These are phyloP conservation scores for Zymoseptoria passerinii DNA, from an alignment of 2,329 filamentous ascomycete genomes.

Conservation along the genomic window DNA sequence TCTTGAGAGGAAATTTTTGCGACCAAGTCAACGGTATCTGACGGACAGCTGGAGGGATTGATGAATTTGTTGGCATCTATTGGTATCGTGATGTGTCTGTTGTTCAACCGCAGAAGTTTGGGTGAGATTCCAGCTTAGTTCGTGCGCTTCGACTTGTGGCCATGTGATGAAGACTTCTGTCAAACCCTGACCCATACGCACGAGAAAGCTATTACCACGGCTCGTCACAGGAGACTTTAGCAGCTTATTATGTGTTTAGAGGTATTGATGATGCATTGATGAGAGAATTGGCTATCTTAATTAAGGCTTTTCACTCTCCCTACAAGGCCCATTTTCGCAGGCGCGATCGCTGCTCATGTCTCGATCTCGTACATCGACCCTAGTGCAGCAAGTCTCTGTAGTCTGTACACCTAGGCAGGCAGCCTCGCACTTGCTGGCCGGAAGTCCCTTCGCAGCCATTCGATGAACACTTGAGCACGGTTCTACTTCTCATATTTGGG, in stretches of 20 bases:
- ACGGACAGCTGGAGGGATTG: not conserved
- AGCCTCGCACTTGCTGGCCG: slow-evolving; percentile 16
- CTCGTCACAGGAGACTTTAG: not conserved
- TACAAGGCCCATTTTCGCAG: no score
- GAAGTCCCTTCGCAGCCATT: slow-evolving; percentile 15
- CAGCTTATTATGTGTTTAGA: no score
- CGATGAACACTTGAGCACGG: slow-evolving; percentile 11
- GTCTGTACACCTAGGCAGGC: no score
- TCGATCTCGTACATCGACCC: slow-evolving; percentile 15
- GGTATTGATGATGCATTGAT: no score
- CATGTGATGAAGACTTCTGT: not conserved
- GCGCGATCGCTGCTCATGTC: slow-evolving; percentile 14
- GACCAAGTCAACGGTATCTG: not conserved
- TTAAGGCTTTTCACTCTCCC: no score
- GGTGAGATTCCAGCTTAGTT: not conserved
- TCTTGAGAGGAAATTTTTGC: not conserved
- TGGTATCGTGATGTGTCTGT: not conserved
- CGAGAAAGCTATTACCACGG: not conserved
- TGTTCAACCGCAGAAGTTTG: not conserved
- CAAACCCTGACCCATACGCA: not conserved
- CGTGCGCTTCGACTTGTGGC: not conserved
- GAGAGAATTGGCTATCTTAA: no score
- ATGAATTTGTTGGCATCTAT: not conserved
- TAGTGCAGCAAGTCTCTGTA: slow-evolving; percentile 8
- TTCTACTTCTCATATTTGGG: slow-evolving; percentile 16